phyloP scores from a whole-genome alignment of 345 rosid genomes.

The Acer campestre region DNA sequence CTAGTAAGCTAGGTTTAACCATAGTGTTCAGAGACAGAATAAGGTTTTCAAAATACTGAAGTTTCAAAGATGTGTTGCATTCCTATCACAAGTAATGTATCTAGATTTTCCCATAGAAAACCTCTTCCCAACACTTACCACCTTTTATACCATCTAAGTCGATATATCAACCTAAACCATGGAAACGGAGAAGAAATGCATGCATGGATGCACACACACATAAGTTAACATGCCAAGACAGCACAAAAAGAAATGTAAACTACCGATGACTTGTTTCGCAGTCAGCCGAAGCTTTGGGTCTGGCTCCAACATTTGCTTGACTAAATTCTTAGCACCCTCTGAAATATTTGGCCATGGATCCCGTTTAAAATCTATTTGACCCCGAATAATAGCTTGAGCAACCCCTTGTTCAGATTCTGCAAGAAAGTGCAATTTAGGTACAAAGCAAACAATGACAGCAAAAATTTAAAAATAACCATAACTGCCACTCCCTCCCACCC shows the following conservation, averaged over 20 bases:
- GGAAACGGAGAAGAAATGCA: not conserved
- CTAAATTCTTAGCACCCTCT: constrained; percentile 85
- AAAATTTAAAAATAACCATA: not conserved
- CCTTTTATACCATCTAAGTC: not conserved
- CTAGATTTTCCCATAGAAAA: not conserved
- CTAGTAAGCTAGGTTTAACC: not conserved
- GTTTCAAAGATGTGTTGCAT: not conserved
- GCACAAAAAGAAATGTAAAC: constrained; percentile 21
- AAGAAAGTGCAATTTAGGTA: not conserved
- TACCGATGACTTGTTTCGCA: constrained; percentile 98
- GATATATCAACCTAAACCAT: not conserved
- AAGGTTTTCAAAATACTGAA: not conserved
- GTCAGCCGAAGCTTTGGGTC: constrained; percentile 91
- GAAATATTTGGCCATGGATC: constrained; percentile 99
- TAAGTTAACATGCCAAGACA: constrained; percentile 5
- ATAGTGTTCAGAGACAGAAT: not conserved
- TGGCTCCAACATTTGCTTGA: constrained; percentile 97
- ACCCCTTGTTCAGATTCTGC: constrained; percentile 99
- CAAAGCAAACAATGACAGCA: constrained; percentile 6
- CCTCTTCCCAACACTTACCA: not conserved
- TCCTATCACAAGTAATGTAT: not conserved
- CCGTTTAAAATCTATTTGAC: constrained; percentile 93
- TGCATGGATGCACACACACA: not conserved
- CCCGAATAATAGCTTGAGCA: constrained; percentile 99
- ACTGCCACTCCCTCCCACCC: not conserved